Conservation (phyloP, 768 basidiomycete species). For the Boletus rufocinnamomeus region DNA sequence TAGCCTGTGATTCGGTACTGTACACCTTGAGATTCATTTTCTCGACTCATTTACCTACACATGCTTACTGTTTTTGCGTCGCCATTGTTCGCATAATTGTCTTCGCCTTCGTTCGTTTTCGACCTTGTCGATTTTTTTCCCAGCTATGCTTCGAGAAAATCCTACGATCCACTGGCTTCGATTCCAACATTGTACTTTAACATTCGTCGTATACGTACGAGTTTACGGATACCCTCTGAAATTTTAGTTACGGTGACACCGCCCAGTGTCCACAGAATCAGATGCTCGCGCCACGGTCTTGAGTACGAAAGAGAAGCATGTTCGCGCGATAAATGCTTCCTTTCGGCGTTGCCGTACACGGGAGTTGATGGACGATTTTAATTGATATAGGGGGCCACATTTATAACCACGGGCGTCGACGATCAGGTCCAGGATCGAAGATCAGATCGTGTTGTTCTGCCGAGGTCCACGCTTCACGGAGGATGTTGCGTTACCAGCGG, state of each 20-base stretch:
- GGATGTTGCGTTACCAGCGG: conserved; percentile 17
- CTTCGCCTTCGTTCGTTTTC: conserved; percentile 14
- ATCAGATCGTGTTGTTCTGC: conserved; percentile 27
- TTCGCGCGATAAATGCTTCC: neutral
- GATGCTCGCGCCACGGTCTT: neutral
- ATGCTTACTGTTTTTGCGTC: conserved; percentile 14
- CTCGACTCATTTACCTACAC: conserved; percentile 4
- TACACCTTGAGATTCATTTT: conserved; percentile 17
- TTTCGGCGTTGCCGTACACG: conserved; percentile 16
- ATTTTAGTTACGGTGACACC: conserved; percentile 1
- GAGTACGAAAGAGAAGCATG: conserved; percentile 1
- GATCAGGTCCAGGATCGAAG: conserved; percentile 36
- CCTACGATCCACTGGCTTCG: neutral
- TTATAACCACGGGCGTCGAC: conserved; percentile 12
- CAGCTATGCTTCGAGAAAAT: conserved; percentile 5
- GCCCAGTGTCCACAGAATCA: neutral
- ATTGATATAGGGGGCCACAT: conserved; percentile 26
- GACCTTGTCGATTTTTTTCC: neutral
- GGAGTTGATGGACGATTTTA: conserved; percentile 11
- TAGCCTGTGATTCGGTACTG: conserved; percentile 33
- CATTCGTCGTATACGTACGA: conserved; percentile 16
- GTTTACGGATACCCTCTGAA: conserved; percentile 19
- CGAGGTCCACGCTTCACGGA: conserved; percentile 28
- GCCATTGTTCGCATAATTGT: conserved; percentile 14
- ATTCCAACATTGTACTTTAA: conserved; percentile 18